Conservation (phyloP, 352 stramenopile genomes). For the Globisporangium nagaii region DNA sequence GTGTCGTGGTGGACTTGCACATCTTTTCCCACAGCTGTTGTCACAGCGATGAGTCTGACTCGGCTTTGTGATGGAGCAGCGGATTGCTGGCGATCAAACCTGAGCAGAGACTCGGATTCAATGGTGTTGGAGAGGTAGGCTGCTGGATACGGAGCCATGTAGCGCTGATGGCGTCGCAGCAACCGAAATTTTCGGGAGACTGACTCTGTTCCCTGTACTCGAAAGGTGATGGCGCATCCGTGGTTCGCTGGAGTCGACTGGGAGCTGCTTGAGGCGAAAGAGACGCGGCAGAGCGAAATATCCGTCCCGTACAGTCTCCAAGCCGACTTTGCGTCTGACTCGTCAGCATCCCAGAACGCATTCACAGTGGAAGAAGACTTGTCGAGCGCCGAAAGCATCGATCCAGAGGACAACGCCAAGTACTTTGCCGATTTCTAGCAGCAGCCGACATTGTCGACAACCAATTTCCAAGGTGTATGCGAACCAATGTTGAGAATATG, state of each 20-base stretch:
- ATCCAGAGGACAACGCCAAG: slow-evolving; percentile 56
- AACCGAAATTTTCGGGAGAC: not conserved
- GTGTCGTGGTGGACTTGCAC: no score
- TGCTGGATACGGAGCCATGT: no score
- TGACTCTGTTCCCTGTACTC: not conserved
- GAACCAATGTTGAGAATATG: no score
- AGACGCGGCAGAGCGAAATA: slow-evolving; percentile 3
- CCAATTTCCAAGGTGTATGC: no score
- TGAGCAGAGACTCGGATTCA: slow-evolving; percentile 30
- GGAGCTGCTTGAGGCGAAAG: slow-evolving; percentile 18
- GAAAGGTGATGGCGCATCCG: slow-evolving; percentile 47
- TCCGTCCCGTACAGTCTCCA: slow-evolving; percentile 26
- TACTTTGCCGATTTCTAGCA: slow-evolving; percentile 68
- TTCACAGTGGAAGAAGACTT: slow-evolving; percentile 8
- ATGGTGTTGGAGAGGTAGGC: slow-evolving; percentile 25
- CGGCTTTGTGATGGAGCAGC: slow-evolving; percentile 1
- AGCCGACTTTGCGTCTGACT: slow-evolving; percentile 22
- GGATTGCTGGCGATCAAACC: slow-evolving; percentile 29
- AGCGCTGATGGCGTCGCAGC: no score
- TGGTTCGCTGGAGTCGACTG: slow-evolving; percentile 66
- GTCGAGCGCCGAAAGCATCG: slow-evolving; percentile 71
- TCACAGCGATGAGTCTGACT: no score
- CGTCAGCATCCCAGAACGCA: not conserved
- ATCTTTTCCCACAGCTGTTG: no score
- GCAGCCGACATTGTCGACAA: not conserved